A percentile compares a stretch with the other conserved stretches of the same genome.
phyloP scores from a whole-genome alignment of 495 filamentous ascomycete species.

The Lophiotrema nucula region DNA sequence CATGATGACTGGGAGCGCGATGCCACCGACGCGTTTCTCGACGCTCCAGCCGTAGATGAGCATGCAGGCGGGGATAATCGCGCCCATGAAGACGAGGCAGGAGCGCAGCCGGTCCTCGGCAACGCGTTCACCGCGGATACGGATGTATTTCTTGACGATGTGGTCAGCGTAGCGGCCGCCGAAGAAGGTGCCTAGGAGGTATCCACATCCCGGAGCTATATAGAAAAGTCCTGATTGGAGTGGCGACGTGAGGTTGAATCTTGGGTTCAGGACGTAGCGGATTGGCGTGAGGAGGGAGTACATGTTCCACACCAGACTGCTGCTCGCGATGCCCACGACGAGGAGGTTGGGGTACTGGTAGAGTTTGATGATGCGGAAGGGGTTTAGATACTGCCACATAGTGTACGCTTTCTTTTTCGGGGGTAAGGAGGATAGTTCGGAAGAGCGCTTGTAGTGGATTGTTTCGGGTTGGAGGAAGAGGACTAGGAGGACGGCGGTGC shows the following conservation, averaged over 20 bases:
- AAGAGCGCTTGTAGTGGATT: constrained; percentile 57
- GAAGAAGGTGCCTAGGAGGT: constrained; percentile 66
- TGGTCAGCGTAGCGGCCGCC: constrained; percentile 72
- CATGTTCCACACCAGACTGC: constrained; percentile 69
- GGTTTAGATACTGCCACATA: constrained; percentile 61
- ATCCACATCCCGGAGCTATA: constrained; percentile 69
- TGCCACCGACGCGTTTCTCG: constrained; percentile 63
- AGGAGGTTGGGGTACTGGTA: constrained; percentile 64
- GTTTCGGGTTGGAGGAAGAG: constrained; percentile 69
- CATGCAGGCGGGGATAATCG: constrained; percentile 63
- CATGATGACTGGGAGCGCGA: constrained; percentile 64
- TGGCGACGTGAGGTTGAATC: constrained; percentile 65
- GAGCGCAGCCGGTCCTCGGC: constrained; percentile 68
- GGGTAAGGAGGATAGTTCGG: constrained; percentile 54
- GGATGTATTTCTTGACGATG: constrained; percentile 62
- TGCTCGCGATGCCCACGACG: constrained; percentile 58
- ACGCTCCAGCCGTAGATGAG: constrained; percentile 72
- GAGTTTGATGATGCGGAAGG: constrained; percentile 58
- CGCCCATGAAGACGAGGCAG: constrained; percentile 58
- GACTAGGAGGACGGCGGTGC: constrained; percentile 56
- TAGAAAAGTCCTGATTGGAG: constrained; percentile 70
- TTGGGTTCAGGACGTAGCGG: constrained; percentile 70
- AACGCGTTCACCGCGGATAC: constrained; percentile 57
- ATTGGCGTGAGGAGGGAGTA: constrained; percentile 72
- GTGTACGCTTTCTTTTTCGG: constrained; percentile 49